Evolutionary conservation across 129 eudicot genomes (phyloP).

Genomic region (Glebionis coronaria): DNA sequence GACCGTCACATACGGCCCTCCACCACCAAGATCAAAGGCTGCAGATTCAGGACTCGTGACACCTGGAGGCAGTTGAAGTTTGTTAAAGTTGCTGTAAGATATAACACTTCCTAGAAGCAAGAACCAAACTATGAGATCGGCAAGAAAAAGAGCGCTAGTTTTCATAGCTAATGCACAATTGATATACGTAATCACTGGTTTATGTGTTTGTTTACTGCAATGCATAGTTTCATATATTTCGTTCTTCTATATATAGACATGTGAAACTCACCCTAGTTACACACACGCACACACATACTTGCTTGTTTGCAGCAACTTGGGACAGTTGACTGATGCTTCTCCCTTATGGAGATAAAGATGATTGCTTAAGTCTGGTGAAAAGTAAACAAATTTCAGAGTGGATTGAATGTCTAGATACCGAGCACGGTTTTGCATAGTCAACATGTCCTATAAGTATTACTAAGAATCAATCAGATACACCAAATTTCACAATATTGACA

Average conservation of each 20-base stretch:
- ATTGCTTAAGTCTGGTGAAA: constrained; percentile 24
- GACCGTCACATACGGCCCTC: constrained; percentile 40
- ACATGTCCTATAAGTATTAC: not conserved
- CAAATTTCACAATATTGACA: too few species aligned
- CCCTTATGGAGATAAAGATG: constrained; percentile 21
- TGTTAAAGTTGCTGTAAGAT: constrained; percentile 13
- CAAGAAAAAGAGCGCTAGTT: too few species aligned
- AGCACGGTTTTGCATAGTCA: not conserved
- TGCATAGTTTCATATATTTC: not conserved
- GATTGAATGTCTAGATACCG: not conserved
- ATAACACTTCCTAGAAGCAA: constrained; percentile 10
- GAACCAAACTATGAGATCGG: too few species aligned
- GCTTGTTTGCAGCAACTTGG: constrained; percentile 19
- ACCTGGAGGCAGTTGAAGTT: constrained; percentile 34
- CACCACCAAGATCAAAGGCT: constrained; percentile 29
- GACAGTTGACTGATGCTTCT: constrained; percentile 22
- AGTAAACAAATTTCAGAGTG: constrained; percentile 4
- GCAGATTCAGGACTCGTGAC: constrained; percentile 43
- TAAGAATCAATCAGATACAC: too few species aligned
- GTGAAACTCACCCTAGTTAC: not conserved
- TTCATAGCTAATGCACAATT: too few species aligned
- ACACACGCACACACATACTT: not conserved
- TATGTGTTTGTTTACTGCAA: too few species aligned
- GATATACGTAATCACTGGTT: too few species aligned
- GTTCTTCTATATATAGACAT: constrained; percentile 18